Percentiles rank a stretch among this genome's conserved stretches.
Conservation (phyloP, 768 basidiomycete species). For the Collybia sp. region DNA sequence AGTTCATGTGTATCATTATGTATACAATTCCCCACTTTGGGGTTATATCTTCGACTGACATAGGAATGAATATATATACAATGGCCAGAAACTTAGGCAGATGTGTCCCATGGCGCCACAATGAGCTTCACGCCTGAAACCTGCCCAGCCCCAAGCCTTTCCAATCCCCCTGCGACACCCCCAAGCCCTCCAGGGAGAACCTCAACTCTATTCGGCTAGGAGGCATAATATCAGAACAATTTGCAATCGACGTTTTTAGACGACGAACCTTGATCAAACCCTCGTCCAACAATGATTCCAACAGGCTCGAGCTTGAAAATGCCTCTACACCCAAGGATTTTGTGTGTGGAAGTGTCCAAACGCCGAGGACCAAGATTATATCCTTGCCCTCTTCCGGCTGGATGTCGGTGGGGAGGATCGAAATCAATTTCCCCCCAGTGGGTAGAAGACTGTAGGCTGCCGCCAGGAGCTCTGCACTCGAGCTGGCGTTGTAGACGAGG, state of each 20-base stretch:
- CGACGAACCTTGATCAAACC: background rate
- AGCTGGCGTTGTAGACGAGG: background rate
- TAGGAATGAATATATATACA: no score
- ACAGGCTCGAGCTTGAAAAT: background rate
- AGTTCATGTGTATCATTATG: no score
- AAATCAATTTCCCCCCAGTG: background rate
- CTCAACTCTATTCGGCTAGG: background rate
- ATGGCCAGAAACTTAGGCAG: no score
- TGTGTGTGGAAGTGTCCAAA: background rate
- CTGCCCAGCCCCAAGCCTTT: background rate
- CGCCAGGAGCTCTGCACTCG: background rate
- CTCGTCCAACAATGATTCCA: background rate
- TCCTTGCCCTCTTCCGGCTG: conserved; percentile 16
- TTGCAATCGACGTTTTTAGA: no score
- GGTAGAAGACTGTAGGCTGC: background rate
- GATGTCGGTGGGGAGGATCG: background rate
- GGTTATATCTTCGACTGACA: no score
- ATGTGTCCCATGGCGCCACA: background rate
- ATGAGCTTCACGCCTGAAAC: background rate
- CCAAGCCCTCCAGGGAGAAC: background rate
- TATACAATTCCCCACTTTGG: no score
- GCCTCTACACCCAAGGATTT: background rate
- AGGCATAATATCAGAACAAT: no score
- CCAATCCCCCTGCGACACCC: background rate
- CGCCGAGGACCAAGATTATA: background rate